A percentile compares a stretch with the other conserved stretches of the same genome.
phyloP scores from a whole-genome alignment of 2,329 filamentous ascomycete species.

The Pezicula radicicola region DNA sequence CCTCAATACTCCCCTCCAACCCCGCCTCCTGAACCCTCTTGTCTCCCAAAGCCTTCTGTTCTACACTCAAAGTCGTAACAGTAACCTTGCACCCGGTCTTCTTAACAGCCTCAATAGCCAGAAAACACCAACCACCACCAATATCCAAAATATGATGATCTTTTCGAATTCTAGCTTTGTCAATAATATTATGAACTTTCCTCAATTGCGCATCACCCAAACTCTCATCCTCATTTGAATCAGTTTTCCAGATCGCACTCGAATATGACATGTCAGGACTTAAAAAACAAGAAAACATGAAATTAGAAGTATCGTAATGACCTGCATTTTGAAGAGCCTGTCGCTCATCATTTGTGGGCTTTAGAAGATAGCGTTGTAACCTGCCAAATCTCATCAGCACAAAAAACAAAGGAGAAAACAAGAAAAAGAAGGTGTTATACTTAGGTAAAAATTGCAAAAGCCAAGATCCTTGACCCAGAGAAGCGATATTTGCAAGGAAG shows the following conservation, averaged over 20 bases:
- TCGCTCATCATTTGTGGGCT: slow-evolving; percentile 48
- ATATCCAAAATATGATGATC: slow-evolving; percentile 69
- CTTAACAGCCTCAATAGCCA: slow-evolving; percentile 64
- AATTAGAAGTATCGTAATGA: slow-evolving; percentile 72
- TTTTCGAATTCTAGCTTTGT: slow-evolving; percentile 55
- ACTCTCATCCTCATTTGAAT: slow-evolving; percentile 36
- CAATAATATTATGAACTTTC: slow-evolving; percentile 62
- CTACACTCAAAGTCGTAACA: slow-evolving; percentile 60
- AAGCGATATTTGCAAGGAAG: not conserved
- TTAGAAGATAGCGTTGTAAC: slow-evolving; percentile 1
- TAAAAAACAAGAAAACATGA: slow-evolving; percentile 68
- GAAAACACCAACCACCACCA: slow-evolving; percentile 69
- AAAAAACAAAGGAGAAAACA: not conserved
- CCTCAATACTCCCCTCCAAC: slow-evolving; percentile 50
- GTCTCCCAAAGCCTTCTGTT: slow-evolving; percentile 65
- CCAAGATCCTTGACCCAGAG: not conserved
- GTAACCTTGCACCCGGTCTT: slow-evolving; percentile 66
- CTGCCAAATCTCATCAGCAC: not conserved
- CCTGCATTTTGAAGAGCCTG: slow-evolving; percentile 61
- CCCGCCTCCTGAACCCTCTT: slow-evolving; percentile 56
- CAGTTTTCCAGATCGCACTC: slow-evolving; percentile 55
- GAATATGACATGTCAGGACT: slow-evolving; percentile 72
- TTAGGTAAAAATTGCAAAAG: slow-evolving; percentile 1
- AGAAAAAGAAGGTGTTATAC: not conserved
- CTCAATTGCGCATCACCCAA: slow-evolving; percentile 62